Percentiles rank a stretch among this genome's conserved stretches.
phyloP scores from a whole-genome alignment of 345 rosid species.

The Eucalyptus erythrocorys region DNA sequence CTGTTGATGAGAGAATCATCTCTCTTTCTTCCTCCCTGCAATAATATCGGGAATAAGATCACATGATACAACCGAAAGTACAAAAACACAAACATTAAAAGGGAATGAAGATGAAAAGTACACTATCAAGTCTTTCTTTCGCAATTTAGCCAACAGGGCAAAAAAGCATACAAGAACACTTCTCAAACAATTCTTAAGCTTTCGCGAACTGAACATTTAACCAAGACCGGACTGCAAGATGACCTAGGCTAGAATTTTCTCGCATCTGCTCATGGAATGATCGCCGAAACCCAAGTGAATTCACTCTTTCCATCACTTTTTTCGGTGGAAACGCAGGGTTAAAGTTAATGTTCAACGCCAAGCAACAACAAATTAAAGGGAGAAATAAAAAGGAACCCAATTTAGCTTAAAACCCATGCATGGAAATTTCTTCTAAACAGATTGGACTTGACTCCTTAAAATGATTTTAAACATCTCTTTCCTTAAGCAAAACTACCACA shows the following conservation, averaged over 20 bases:
- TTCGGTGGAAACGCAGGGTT: background rate
- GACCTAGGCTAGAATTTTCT: background rate
- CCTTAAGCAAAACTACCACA: background rate
- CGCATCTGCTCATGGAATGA: background rate
- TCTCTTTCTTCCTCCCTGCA: constrained; percentile 16
- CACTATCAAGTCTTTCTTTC: background rate
- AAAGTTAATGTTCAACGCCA: background rate
- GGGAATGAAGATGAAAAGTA: background rate
- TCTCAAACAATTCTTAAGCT: background rate
- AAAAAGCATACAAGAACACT: background rate
- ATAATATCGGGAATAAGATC: background rate
- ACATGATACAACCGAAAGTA: background rate
- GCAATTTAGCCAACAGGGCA: background rate
- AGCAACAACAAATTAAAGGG: background rate
- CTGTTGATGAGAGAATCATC: constrained; percentile 1
- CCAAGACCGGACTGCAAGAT: background rate
- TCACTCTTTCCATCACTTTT: background rate
- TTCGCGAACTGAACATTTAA: background rate
- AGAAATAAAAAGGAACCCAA: background rate
- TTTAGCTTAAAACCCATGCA: background rate
- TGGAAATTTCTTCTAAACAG: background rate
- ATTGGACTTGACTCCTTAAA: background rate
- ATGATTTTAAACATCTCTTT: background rate
- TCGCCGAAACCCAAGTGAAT: background rate
- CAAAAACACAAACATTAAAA: background rate